These are phyloP conservation scores for Fragaria iinumae DNA, from an alignment of 306 rosid species.

Conservation along the genomic window DNA sequence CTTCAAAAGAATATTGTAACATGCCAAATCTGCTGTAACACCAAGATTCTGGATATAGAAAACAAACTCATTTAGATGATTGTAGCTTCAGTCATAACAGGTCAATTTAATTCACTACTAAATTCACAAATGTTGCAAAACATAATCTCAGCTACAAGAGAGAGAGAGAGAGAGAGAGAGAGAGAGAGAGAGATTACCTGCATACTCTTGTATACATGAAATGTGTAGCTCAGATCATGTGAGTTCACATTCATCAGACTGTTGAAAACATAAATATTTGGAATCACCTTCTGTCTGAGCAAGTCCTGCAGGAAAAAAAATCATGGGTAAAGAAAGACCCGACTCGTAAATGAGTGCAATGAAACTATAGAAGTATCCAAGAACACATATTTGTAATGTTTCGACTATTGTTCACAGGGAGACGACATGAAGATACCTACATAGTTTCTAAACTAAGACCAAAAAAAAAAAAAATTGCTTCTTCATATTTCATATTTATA, in stretches of 20 bases:
- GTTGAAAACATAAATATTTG: slow-evolving; percentile 85
- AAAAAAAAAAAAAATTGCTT: background rate
- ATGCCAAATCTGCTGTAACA: slow-evolving; percentile 69
- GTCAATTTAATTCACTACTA: slow-evolving; percentile 1
- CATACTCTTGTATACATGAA: slow-evolving; percentile 59
- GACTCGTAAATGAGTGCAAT: slow-evolving; percentile 1
- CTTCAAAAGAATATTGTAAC: slow-evolving; percentile 88
- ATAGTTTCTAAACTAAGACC: background rate
- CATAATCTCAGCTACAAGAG: too few relatives aligned
- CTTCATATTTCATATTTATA: background rate
- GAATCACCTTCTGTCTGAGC: slow-evolving; percentile 70
- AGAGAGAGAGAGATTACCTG: slow-evolving; percentile 48
- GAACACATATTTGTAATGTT: background rate
- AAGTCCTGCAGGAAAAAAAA: slow-evolving; percentile 61
- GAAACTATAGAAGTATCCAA: background rate
- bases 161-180: background rate
- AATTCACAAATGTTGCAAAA: background rate
- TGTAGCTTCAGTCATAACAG: slow-evolving; percentile 24
- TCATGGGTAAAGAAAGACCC: slow-evolving; percentile 19
- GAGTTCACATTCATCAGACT: slow-evolving; percentile 88
- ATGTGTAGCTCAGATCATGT: slow-evolving; percentile 72
- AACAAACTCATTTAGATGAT: slow-evolving; percentile 26
- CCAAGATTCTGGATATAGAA: slow-evolving; percentile 63
- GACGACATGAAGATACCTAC: background rate
- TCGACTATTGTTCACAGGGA: background rate